A percentile compares a stretch with the other conserved stretches of the same genome.
Conservation (phyloP, 1,284 basidiomycete genomes). For the Malassezia dermatis region DNA sequence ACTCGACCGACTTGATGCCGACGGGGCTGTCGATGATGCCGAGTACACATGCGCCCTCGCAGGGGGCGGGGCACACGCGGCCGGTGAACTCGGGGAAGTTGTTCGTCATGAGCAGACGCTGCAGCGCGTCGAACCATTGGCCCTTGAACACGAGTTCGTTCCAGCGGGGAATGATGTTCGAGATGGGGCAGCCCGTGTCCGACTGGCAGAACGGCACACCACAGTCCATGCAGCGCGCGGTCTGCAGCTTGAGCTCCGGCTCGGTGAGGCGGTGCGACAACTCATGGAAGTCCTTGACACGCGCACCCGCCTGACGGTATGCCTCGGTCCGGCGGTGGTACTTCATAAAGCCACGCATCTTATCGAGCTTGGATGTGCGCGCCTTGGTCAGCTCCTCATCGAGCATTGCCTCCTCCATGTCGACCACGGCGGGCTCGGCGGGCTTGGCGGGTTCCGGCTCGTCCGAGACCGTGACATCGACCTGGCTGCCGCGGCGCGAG, state of each 20-base stretch:
- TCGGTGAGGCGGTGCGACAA: constrained; percentile 40
- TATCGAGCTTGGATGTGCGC: constrained; percentile 41
- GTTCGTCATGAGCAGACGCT: constrained; percentile 44
- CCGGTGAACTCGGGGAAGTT: constrained; percentile 47
- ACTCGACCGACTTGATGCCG: constrained; percentile 44
- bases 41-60: constrained; percentile 43
- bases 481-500: constrained; percentile 39
- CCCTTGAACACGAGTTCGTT: constrained; percentile 47
- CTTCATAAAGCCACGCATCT: constrained; percentile 45
- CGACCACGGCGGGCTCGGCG: constrained; percentile 36
- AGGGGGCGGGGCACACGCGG: constrained; percentile 46
- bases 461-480: constrained; percentile 30
- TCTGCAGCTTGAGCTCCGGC: constrained; percentile 45
- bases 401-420: constrained; percentile 44
- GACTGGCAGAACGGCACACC: constrained; percentile 47
- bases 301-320: constrained; percentile 39
- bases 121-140: constrained; percentile 42
- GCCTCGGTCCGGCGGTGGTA: constrained; percentile 44
- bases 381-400: constrained; percentile 41
- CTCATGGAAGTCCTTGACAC: constrained; percentile 44
- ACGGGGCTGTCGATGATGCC: constrained; percentile 43
- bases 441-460: constrained; percentile 21
- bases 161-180: constrained; percentile 46
- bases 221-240: constrained; percentile 46
- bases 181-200: constrained; percentile 44